Evolutionary conservation across 345 rosid genomes (phyloP).

Genomic region (Euclidium syriacum): DNA sequence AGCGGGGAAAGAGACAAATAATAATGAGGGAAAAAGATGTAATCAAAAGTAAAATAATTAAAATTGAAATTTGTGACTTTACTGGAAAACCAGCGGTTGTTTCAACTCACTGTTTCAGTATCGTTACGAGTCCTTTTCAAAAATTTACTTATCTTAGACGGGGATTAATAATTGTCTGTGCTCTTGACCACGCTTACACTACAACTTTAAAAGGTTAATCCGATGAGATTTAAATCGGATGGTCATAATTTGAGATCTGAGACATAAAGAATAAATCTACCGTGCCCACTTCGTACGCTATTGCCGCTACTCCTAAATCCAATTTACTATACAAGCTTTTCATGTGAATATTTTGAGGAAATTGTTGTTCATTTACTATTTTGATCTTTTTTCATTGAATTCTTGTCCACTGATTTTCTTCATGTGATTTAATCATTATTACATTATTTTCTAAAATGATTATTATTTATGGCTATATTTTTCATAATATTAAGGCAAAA

Average conservation of each 20-base stretch:
- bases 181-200: not conserved
- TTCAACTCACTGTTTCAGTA: constrained; percentile 5
- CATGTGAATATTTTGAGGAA: constrained; percentile 9
- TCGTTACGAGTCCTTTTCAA: constrained; percentile 19
- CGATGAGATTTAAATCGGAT: not conserved
- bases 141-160: not conserved
- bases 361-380: not conserved
- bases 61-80: constrained; percentile 16
- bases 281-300: not conserved
- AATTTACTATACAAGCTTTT: not conserved
- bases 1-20: constrained; percentile 29
- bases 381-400: not conserved
- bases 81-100: constrained; percentile 22
- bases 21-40: not conserved
- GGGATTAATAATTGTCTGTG: not conserved
- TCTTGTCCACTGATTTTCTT: not conserved
- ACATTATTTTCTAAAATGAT: not conserved
- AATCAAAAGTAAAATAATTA: constrained; percentile 3
- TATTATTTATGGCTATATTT: not conserved
- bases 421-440: not conserved
- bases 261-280: not conserved
- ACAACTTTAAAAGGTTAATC: not conserved
- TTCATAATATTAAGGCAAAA: not conserved
- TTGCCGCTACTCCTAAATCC: not conserved
- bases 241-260: not conserved